Conservation (phyloP, 768 basidiomycete genomes). For the Scleroderma citrinum region DNA sequence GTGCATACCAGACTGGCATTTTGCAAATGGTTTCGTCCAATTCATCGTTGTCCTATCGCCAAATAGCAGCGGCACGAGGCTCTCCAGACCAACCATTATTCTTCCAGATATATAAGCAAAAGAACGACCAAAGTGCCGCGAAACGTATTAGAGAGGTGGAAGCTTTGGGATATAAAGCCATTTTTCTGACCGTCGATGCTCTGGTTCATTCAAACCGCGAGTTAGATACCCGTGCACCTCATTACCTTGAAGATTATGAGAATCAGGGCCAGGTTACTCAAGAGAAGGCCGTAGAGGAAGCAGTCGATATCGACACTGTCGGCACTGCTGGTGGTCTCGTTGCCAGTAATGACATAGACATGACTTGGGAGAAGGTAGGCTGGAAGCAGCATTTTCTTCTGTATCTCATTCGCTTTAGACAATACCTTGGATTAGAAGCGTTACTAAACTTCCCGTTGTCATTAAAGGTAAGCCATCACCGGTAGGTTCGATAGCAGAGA, state of each 20-base stretch:
- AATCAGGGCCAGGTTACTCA: constrained; percentile 25
- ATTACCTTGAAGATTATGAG: constrained; percentile 51
- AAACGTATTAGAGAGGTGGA: constrained; percentile 68
- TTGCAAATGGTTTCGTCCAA: constrained; percentile 86
- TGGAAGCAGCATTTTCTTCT: background rate
- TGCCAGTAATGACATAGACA: constrained; percentile 61
- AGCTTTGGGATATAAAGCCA: constrained; percentile 72
- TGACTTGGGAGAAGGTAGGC: constrained; percentile 69
- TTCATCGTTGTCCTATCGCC: constrained; percentile 59
- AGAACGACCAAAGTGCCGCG: constrained; percentile 58
- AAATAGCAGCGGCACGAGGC: constrained; percentile 54
- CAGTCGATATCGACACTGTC: constrained; percentile 35
- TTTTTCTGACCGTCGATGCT: constrained; percentile 90
- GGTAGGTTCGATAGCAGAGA: too few species aligned
- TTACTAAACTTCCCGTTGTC: constrained; percentile 66
- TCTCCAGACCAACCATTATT: constrained; percentile 57
- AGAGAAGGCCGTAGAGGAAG: constrained; percentile 20
- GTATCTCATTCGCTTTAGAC: constrained; percentile 37
- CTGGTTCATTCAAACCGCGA: constrained; percentile 80
- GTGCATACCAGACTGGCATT: constrained; percentile 57
- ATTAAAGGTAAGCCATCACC: constrained; percentile 71
- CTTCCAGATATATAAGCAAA: constrained; percentile 85
- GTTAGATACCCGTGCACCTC: constrained; percentile 60
- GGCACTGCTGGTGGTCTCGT: constrained; percentile 68
- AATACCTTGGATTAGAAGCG: constrained; percentile 68